These are phyloP conservation scores for Penicillium sp. DNA, from an alignment of 2,329 filamentous ascomycete genomes.

Conservation along the genomic window DNA sequence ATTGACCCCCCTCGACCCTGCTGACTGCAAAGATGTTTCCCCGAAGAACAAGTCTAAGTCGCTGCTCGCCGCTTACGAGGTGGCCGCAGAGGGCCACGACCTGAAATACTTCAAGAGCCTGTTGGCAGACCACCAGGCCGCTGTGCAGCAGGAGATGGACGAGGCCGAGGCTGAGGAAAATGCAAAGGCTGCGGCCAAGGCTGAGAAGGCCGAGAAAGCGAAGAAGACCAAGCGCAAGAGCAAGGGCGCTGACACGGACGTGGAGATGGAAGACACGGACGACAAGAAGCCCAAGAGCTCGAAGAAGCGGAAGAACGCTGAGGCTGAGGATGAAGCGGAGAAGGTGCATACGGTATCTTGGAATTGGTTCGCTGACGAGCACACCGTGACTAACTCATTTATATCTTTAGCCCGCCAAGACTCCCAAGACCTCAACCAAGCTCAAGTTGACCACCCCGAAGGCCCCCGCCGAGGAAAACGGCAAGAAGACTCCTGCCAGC, in stretches of 20 bases:
- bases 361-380: background rate
- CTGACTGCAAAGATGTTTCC: conserved; percentile 63
- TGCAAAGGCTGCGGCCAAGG: conserved; percentile 45
- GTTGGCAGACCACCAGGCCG: conserved; percentile 57
- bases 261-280: conserved; percentile 50
- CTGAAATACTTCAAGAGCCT: conserved; percentile 80
- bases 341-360: conserved; percentile 49
- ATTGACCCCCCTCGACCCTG: conserved; percentile 69
- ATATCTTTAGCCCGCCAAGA: conserved; percentile 52
- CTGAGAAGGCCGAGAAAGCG: conserved; percentile 57
- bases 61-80: conserved; percentile 70
- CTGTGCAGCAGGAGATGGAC: conserved; percentile 54
- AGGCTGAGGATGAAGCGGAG: conserved; percentile 64
- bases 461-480: conserved; percentile 47
- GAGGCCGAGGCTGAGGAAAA: conserved; percentile 46
- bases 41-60: conserved; percentile 74
- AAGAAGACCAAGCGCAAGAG: conserved; percentile 49
- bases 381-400: conserved; percentile 2
- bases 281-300: conserved; percentile 46
- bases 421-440: conserved; percentile 60
- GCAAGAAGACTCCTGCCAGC: conserved; percentile 48
- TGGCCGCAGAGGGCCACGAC: conserved; percentile 73
- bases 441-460: conserved; percentile 55
- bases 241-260: conserved; percentile 49
- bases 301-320: conserved; percentile 74